A percentile compares a stretch with the other conserved stretches of the same genome.
phyloP scores from a whole-genome alignment of 2,329 filamentous ascomycete species.

The Pseudogymnoascus sp. region DNA sequence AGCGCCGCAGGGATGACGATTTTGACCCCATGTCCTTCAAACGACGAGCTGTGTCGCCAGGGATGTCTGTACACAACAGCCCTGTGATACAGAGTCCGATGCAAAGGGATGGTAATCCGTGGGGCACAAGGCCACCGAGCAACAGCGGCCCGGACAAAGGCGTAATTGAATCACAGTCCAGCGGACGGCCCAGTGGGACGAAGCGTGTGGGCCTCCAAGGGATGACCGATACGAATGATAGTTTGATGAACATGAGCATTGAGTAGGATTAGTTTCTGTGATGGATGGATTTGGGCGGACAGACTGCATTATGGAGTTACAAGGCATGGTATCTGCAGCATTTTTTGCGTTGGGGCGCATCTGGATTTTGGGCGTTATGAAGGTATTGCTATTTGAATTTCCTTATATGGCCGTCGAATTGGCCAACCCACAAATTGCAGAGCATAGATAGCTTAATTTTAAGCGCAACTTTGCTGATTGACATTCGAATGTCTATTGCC shows the following conservation, averaged over 20 bases:
- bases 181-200: slow-evolving; percentile 21
- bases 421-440: not conserved
- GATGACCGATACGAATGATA: slow-evolving; percentile 93
- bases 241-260: slow-evolving; percentile 95
- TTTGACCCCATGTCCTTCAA: slow-evolving; percentile 86
- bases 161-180: slow-evolving; percentile 39
- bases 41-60: slow-evolving; percentile 81
- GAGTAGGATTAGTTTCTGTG: slow-evolving; percentile 46
- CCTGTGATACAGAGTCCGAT: slow-evolving; percentile 80
- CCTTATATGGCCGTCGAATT: not conserved
- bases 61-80: slow-evolving; percentile 84
- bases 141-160: slow-evolving; percentile 45
- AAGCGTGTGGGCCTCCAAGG: slow-evolving; percentile 72
- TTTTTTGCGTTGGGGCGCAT: not conserved
- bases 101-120: slow-evolving; percentile 61
- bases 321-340: not conserved
- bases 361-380: not conserved
- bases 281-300: not conserved
- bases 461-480: not conserved
- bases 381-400: not conserved
- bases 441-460: not conserved
- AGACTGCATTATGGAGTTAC: slow-evolving; percentile 1
- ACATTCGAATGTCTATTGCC: not conserved
- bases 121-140: slow-evolving; percentile 64
- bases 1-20: slow-evolving; percentile 84